Conservation (phyloP, 352 stramenopile genomes). For the Globisporangium nagaii region DNA sequence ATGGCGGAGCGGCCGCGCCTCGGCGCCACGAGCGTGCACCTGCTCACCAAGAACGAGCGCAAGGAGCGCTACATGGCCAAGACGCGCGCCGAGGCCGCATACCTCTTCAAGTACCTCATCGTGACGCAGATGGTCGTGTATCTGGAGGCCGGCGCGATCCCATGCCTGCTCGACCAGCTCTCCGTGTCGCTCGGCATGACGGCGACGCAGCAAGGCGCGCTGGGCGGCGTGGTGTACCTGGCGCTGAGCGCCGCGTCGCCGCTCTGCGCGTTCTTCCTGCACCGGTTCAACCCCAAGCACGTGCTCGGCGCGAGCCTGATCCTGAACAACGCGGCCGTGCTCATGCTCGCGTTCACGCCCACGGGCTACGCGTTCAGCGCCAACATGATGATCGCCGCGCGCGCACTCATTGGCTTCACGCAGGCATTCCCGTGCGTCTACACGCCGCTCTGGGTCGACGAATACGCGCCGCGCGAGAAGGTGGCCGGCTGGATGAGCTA, state of each 20-base stretch:
- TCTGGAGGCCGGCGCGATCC: slow-evolving; percentile 75
- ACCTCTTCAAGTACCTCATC: slow-evolving; percentile 86
- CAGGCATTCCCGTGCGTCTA: slow-evolving; percentile 83
- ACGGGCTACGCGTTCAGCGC: slow-evolving; percentile 62
- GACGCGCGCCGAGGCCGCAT: slow-evolving; percentile 64
- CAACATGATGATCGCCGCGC: slow-evolving; percentile 66
- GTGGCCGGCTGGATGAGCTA: slow-evolving; percentile 84
- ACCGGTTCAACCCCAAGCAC: slow-evolving; percentile 55
- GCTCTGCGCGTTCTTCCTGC: slow-evolving; percentile 72
- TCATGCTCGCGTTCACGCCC: slow-evolving; percentile 68
- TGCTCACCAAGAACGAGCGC: slow-evolving; percentile 45
- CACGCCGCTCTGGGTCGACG: slow-evolving; percentile 81
- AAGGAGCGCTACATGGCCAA: slow-evolving; percentile 68
- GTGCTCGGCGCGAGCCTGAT: slow-evolving; percentile 71
- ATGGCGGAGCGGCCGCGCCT: too few relatives aligned
- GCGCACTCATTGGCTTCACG: slow-evolving; percentile 73
- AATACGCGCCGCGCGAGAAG: slow-evolving; percentile 72
- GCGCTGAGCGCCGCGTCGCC: slow-evolving; percentile 65
- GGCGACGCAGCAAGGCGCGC: slow-evolving; percentile 66
- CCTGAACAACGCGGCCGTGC: slow-evolving; percentile 67
- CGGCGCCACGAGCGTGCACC: slow-evolving; percentile 5
- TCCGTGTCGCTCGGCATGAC: slow-evolving; percentile 65
- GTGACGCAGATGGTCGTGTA: slow-evolving; percentile 81
- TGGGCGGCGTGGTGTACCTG: slow-evolving; percentile 78
- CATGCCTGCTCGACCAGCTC: slow-evolving; percentile 74